Evolutionary conservation across 2,329 filamentous ascomycete species (phyloP).

Genomic region (Colletotrichum coccodes): DNA sequence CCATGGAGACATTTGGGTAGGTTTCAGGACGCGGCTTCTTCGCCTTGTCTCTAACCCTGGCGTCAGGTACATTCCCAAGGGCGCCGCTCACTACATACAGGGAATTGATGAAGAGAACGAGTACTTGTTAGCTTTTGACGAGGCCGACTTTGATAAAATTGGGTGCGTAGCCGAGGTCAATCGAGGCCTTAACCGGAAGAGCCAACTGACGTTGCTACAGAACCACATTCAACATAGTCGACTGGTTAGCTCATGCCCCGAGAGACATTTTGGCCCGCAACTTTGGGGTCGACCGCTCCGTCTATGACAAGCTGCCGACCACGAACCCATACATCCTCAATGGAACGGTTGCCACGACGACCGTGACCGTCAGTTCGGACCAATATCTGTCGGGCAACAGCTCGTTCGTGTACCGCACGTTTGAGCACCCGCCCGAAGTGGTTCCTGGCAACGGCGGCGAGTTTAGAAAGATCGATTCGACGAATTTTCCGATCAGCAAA

Average conservation of each 20-base stretch:
- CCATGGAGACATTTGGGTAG: constrained; percentile 71
- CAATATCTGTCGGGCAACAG: constrained; percentile 56
- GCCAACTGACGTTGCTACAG: constrained; percentile 42
- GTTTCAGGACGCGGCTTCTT: too few species aligned
- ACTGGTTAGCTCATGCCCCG: constrained; percentile 76
- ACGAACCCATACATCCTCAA: constrained; percentile 72
- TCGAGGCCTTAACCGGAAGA: neutral
- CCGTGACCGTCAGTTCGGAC: constrained; percentile 55
- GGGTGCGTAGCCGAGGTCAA: constrained; percentile 51
- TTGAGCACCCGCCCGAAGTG: constrained; percentile 63
- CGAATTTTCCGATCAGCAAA: constrained; percentile 73
- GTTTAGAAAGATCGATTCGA: constrained; percentile 72
- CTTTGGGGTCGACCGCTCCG: constrained; percentile 69
- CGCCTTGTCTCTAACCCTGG: neutral
- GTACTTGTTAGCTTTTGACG: constrained; percentile 73
- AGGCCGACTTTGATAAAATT: constrained; percentile 72
- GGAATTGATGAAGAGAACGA: constrained; percentile 74
- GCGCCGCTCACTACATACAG: constrained; percentile 71
- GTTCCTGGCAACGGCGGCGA: constrained; percentile 71
- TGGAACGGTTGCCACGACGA: constrained; percentile 59
- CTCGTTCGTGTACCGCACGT: constrained; percentile 71
- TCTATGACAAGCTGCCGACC: constrained; percentile 68
- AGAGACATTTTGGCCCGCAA: constrained; percentile 73
- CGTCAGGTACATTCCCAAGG: constrained; percentile 69
- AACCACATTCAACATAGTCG: constrained; percentile 78